Base-by-base conservation (phyloP, 225 moss, liverwort and hornwort species). In the Climacium dendroides region DNA sequence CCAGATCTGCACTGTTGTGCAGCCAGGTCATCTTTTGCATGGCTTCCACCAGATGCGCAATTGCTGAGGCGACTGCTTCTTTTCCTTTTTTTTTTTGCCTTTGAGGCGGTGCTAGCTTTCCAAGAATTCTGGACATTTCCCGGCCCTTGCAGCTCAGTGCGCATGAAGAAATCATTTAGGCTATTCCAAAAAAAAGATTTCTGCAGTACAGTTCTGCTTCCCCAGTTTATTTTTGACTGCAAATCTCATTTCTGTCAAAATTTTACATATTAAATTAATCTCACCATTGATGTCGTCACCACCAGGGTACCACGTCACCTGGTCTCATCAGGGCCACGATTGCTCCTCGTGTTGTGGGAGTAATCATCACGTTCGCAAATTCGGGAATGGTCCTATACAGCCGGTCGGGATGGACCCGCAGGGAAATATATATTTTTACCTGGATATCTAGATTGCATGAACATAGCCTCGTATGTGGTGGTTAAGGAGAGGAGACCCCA, bases 281-380 rank as follows among this genome's bases (percentile, higher is more conserved):
- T 82, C 41, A 11, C 17, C 57, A 57, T n/a, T 23, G 57, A 69
- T 58, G n/a, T 57, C 83, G 69, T 47, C 89, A 64, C 43, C 53
- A 53, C 28, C 9, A 39, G 15, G 84, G 54, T 43, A 50, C 32
- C 18, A 28, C 64, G 48, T 58, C 82, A 80, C n/a, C 25, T 15
- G 83, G 39, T 73, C 30, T 22, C 30, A 32, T 32, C 53, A 60
- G 43, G n/a, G 48, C 43, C 90, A 90, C 75, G 85, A 90, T 54
- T 80, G 67, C 81, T 74, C 85, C 87, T 85, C 53, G 85, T 87
- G 85, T 45, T 80, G 39, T 23, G 84, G 84, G 86, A 17, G 64
- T 85, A 84, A 84, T 87, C 90, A 90, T 90, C 85, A 87, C 81
- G 9, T 22, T 80, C 57, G 13, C 35, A 83, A 83, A 63, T 83